phyloP scores from a whole-genome alignment of 495 filamentous ascomycete genomes.

The Penicillium bialowiezense region DNA sequence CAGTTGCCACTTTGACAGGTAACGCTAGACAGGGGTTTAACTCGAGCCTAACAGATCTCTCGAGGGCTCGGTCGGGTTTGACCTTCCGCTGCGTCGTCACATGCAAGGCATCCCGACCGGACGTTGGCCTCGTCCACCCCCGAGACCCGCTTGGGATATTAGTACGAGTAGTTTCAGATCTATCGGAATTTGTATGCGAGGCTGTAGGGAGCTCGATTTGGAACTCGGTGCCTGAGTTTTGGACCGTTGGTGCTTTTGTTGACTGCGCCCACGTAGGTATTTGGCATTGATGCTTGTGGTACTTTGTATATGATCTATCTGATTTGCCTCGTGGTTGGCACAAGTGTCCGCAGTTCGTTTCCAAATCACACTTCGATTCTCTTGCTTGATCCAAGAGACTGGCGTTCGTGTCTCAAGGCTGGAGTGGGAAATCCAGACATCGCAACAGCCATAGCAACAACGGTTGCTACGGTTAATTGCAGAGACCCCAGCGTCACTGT shows the following conservation, averaged over 20 bases:
- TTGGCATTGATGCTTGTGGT: too few species aligned
- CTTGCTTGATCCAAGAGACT: too few species aligned
- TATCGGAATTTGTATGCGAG: constrained; percentile 11
- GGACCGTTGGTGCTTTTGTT: background rate
- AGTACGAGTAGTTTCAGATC: constrained; percentile 14
- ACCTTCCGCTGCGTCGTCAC: constrained; percentile 1
- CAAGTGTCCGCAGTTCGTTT: background rate
- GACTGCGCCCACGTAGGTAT: too few species aligned
- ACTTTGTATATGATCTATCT: constrained; percentile 1
- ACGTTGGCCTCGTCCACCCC: constrained; percentile 1
- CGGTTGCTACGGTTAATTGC: background rate
- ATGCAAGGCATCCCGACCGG: constrained; percentile 16
- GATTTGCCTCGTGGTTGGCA: constrained; percentile 1
- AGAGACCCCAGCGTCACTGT: constrained; percentile 9
- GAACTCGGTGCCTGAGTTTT: background rate
- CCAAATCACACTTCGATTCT: background rate
- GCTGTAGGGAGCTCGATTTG: background rate
- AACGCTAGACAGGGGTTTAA: constrained; percentile 8
- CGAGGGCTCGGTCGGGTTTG: background rate
- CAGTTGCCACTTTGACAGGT: background rate
- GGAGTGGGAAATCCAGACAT: background rate
- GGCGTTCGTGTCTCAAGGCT: background rate
- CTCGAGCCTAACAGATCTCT: background rate
- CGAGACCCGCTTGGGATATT: constrained; percentile 6
- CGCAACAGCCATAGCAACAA: constrained; percentile 6